These are phyloP conservation scores for Pseudogymnoascus sp. DNA, from an alignment of 2,329 filamentous ascomycete genomes.

Conservation along the genomic window DNA sequence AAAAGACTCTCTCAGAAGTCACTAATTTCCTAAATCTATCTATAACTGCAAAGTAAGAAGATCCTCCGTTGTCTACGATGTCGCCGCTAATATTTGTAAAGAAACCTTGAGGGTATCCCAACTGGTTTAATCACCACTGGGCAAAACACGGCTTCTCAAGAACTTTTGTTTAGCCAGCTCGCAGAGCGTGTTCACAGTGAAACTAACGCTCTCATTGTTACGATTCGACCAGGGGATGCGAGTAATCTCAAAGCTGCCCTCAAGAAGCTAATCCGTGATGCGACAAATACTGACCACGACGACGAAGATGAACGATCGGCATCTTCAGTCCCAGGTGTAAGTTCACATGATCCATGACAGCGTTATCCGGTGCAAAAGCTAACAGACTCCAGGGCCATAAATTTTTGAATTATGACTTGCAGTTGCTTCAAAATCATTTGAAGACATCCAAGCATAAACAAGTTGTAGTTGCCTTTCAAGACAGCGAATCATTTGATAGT, in stretches of 20 bases:
- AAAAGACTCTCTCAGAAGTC: conserved; percentile 53
- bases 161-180: conserved; percentile 66
- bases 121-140: conserved; percentile 70
- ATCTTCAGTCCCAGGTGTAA: conserved; percentile 42
- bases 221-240: conserved; percentile 64
- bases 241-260: conserved; percentile 66
- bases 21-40: conserved; percentile 46
- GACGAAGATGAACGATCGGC: conserved; percentile 44
- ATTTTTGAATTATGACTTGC: conserved; percentile 72
- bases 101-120: conserved; percentile 43
- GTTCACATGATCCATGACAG: conserved; percentile 18
- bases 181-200: conserved; percentile 47
- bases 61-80: not conserved
- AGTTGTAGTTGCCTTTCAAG: conserved; percentile 68
- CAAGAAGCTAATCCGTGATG: conserved; percentile 66
- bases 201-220: conserved; percentile 51
- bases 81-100: not conserved
- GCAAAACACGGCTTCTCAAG: conserved; percentile 70
- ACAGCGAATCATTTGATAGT: conserved; percentile 76
- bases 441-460: conserved; percentile 47
- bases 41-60: conserved; percentile 22
- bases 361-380: conserved; percentile 7
- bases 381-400: conserved; percentile 45
- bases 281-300: conserved; percentile 48
- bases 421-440: conserved; percentile 58